Evolutionary conservation across 192 early-diverging fungal species (phyloP), one percentile per base, ranked within the genome.

Genomic region (Mortierella hygrophila): DNA sequence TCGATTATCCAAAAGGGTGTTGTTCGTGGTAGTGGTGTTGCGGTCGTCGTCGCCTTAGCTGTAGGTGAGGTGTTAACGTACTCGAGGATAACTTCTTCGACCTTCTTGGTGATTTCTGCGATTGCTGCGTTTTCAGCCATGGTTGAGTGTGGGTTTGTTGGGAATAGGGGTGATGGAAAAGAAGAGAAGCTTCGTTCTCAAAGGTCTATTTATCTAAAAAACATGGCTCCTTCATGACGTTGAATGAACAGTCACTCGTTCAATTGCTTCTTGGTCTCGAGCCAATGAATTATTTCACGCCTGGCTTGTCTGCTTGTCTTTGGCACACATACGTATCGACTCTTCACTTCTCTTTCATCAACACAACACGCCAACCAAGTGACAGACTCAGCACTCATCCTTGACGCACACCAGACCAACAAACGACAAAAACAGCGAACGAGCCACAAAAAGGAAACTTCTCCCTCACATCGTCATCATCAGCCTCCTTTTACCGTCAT

Each of bases 21-120:
- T 35, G 60, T 13, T 18, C 0, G 6, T 29, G 35, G 42, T 11
- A 18, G 72, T 35, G 40, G 49, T 49, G 3, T n/a, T 16, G n/a
- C 18, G 26, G 46, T 35, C 3, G 49, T 47, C 6, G 74, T 20
- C 32, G 35, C 23, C 37, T 18, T 8, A 0, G 52, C 29, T 46
- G 40, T 49, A 8, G 16, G 49, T 20, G 65, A 68, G 40, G 9
- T 11, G 38, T 2, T 6, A 3, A 82, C 85, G 38, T 88, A 83
- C 82, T 81, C 82, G 63, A 83, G 82, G 68, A 76, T 35, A 72
- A 88, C 82, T 6, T 88, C 87, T 46, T 88, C 70, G 38, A 88
- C 77, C 70, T 83, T 72, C 70, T 83, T 68, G 82, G 87, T 83
- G 74, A 88, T 77, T 68, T 88, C 82, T 55, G 79, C 65, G 73